Conservation (phyloP, 257 asterid genomes). For the Fraxinus americana region DNA sequence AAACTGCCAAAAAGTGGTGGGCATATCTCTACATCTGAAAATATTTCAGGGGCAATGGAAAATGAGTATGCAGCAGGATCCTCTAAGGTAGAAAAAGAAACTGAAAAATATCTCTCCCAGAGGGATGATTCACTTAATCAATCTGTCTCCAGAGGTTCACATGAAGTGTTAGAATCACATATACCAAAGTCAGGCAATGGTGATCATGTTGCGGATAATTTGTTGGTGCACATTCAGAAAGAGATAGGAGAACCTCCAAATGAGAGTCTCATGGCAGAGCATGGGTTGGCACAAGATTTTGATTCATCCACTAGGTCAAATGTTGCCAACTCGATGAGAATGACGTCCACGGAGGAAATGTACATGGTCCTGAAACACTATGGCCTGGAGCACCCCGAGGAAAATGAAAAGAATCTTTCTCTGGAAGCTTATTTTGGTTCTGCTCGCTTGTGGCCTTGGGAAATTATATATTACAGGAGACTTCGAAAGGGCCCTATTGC, state of each 20-base stretch:
- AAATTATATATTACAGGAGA: conserved; percentile 54
- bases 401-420: conserved; percentile 37
- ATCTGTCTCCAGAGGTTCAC: conserved; percentile 25
- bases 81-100: background rate
- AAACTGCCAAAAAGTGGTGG: conserved; percentile 15
- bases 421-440: conserved; percentile 61
- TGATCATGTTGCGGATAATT: conserved; percentile 23
- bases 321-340: conserved; percentile 30
- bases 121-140: background rate
- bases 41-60: background rate
- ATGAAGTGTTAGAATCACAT: conserved; percentile 9
- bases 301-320: conserved; percentile 21
- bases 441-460: conserved; percentile 76
- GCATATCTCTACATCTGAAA: conserved; percentile 10
- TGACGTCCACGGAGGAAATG: conserved; percentile 46
- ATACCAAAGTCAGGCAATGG: conserved; percentile 23
- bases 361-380: conserved; percentile 40
- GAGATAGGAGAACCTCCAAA: conserved; percentile 24
- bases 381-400: conserved; percentile 39
- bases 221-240: conserved; percentile 10
- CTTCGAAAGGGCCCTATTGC: conserved; percentile 52
- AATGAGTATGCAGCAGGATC: conserved; percentile 17
- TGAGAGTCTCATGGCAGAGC: conserved; percentile 24
- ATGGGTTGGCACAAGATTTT: conserved; percentile 14
- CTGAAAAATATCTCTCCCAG: background rate